Evolutionary conservation across 805 yeast genomes (phyloP).

Genomic region (Metschnikowia bowlesiae): DNA sequence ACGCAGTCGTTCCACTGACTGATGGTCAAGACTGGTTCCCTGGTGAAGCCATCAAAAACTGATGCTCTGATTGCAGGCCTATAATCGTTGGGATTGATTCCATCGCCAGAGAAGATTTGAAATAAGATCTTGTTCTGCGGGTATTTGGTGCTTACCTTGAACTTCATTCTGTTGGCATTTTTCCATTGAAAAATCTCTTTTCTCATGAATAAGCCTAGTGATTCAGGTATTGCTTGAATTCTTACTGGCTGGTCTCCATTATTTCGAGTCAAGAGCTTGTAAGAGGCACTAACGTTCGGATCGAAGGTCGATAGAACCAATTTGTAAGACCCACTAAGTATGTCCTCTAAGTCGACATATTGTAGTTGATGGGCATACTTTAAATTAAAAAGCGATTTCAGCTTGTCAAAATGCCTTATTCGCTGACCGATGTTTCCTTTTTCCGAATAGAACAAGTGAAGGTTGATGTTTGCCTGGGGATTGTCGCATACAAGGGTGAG

Average conservation of each 20-base stretch:
- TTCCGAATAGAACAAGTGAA: conserved; percentile 43
- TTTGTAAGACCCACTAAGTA: conserved; percentile 39
- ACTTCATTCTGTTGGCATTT: conserved; percentile 34
- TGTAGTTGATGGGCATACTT: conserved; percentile 36
- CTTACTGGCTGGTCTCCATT: conserved; percentile 7
- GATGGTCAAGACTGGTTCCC: conserved; percentile 30
- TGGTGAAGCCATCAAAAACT: conserved; percentile 28
- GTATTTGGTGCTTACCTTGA: conserved; percentile 21
- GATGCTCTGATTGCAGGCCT: conserved; percentile 47
- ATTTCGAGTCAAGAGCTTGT: conserved; percentile 28
- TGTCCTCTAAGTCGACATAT: conserved; percentile 13
- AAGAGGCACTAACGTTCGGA: conserved; percentile 24
- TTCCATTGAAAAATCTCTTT: conserved; percentile 34
- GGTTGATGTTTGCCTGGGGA: conserved; percentile 29
- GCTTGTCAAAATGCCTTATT: conserved; percentile 20
- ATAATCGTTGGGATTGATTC: conserved; percentile 20
- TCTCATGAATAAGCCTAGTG: conserved; percentile 34
- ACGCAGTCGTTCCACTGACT: conserved; percentile 38
- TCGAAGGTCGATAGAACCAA: conserved; percentile 46
- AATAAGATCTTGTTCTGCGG: conserved; percentile 21
- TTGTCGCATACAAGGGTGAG: conserved; percentile 15
- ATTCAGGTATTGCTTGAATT: conserved; percentile 17
- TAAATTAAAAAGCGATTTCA: conserved; percentile 23
- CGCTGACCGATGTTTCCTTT: conserved; percentile 18
- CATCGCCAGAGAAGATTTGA: conserved; percentile 22